phyloP scores from a whole-genome alignment of 352 stramenopile species.

The Phytophthora melonis region DNA sequence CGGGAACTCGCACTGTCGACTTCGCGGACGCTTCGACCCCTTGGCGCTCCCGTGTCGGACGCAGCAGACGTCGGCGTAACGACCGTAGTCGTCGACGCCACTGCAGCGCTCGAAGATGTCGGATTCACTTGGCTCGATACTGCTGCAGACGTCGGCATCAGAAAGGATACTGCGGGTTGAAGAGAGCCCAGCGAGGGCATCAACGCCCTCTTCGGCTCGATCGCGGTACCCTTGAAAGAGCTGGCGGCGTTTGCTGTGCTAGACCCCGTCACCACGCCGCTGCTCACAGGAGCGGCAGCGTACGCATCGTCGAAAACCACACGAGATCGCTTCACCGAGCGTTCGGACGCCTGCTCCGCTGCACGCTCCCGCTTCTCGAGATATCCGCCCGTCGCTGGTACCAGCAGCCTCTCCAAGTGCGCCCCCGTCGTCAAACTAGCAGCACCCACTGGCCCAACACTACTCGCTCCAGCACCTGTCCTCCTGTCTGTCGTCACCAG shows the following conservation, averaged over 20 bases:
- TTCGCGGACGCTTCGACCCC: slow-evolving; percentile 48
- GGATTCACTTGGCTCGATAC: slow-evolving; percentile 1
- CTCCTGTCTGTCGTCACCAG: slow-evolving; percentile 31
- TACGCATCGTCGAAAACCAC: slow-evolving; percentile 26
- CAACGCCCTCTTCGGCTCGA: slow-evolving; percentile 50
- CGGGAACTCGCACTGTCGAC: slow-evolving; percentile 75
- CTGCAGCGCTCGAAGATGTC: background rate
- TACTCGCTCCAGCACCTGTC: background rate
- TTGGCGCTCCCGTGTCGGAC: slow-evolving; percentile 21
- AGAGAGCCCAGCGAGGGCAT: slow-evolving; percentile 28
- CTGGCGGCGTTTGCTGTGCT: slow-evolving; percentile 20
- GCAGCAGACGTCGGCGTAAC: slow-evolving; percentile 19
- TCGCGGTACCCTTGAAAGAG: slow-evolving; percentile 45
- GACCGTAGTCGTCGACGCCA: background rate
- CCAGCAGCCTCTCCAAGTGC: slow-evolving; percentile 54
- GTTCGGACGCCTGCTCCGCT: slow-evolving; percentile 13
- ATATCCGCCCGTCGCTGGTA: slow-evolving; percentile 35
- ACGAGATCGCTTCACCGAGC: slow-evolving; percentile 23
- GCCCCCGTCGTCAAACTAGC: slow-evolving; percentile 14
- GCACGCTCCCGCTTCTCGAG: slow-evolving; percentile 47
- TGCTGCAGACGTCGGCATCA: slow-evolving; percentile 9
- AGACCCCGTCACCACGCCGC: background rate
- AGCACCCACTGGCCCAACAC: background rate
- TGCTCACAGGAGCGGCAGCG: slow-evolving; percentile 11
- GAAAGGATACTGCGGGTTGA: slow-evolving; percentile 15